Evolutionary conservation across 2,329 filamentous ascomycete genomes (phyloP).

Genomic region (Aspergillus tanneri): DNA sequence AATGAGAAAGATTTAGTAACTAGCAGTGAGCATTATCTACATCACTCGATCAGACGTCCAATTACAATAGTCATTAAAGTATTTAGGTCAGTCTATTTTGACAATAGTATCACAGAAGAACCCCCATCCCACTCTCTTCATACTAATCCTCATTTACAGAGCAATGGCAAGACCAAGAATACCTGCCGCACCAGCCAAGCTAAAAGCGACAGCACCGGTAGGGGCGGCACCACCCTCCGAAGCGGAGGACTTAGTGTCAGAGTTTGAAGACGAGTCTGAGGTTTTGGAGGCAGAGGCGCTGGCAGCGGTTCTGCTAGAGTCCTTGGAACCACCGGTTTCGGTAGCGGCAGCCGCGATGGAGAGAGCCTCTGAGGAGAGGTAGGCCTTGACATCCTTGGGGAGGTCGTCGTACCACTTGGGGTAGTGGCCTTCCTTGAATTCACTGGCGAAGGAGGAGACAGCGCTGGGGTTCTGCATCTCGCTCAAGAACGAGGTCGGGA

Average conservation of each 20-base stretch:
- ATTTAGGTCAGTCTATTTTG: no score
- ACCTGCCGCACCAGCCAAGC: slow-evolving; percentile 22
- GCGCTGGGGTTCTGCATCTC: slow-evolving; percentile 21
- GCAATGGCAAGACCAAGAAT: slow-evolving; percentile 26
- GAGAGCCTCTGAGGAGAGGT: background rate
- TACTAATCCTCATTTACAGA: slow-evolving; percentile 20
- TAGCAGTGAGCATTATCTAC: no score
- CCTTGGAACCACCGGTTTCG: background rate
- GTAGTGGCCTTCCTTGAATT: slow-evolving; percentile 23
- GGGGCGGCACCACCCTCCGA: slow-evolving; percentile 17
- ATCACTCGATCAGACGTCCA: no score
- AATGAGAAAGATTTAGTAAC: no score
- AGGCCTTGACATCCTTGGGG: slow-evolving; percentile 28
- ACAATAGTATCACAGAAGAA: background rate
- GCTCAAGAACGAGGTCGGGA: slow-evolving; percentile 25
- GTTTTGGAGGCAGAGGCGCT: slow-evolving; percentile 1
- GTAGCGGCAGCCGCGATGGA: slow-evolving; percentile 10
- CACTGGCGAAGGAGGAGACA: slow-evolving; percentile 23
- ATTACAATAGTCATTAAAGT: no score
- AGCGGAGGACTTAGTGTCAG: slow-evolving; percentile 4
- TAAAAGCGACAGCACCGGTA: slow-evolving; percentile 19
- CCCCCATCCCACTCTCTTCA: background rate
- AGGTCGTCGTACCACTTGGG: slow-evolving; percentile 31
- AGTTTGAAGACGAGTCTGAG: slow-evolving; percentile 6
- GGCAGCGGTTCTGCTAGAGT: slow-evolving; percentile 7